Conservation (phyloP, 768 basidiomycete species). For the Mycena latifolia region DNA sequence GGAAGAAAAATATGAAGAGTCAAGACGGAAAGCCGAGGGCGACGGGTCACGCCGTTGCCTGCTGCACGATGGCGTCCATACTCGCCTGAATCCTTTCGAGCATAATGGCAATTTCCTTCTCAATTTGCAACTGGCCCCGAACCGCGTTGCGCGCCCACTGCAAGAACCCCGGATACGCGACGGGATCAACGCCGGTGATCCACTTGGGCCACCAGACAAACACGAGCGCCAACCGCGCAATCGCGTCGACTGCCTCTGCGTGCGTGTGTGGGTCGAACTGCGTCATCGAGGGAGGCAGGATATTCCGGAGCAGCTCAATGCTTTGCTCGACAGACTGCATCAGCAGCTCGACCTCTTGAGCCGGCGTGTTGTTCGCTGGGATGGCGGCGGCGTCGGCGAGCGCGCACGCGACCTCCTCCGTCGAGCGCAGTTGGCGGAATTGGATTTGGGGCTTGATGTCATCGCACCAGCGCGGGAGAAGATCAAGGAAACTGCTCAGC, state of each 20-base stretch:
- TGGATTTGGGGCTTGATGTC: background rate
- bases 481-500: background rate
- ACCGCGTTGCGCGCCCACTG: background rate
- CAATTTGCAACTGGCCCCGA: background rate
- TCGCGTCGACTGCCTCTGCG: background rate
- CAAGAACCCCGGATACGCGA: background rate
- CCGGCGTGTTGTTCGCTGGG: background rate
- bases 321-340: background rate
- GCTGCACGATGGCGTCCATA: no score
- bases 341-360: no score
- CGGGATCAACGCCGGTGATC: background rate
- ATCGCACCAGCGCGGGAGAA: slow-evolving; percentile 19
- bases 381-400: background rate
- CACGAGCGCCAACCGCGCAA: background rate
- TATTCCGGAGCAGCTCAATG: background rate
- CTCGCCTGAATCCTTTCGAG: no score
- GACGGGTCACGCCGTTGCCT: no score
- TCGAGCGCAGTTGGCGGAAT: slow-evolving; percentile 5
- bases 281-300: background rate
- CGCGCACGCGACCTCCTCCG: background rate
- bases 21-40: no score
- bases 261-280: background rate
- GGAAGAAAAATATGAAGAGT: no score
- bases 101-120: no score
- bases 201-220: slow-evolving; percentile 21